These are phyloP conservation scores for Paratinospora sagittata DNA, from an alignment of 164 flowering plant species.

Conservation along the genomic window DNA sequence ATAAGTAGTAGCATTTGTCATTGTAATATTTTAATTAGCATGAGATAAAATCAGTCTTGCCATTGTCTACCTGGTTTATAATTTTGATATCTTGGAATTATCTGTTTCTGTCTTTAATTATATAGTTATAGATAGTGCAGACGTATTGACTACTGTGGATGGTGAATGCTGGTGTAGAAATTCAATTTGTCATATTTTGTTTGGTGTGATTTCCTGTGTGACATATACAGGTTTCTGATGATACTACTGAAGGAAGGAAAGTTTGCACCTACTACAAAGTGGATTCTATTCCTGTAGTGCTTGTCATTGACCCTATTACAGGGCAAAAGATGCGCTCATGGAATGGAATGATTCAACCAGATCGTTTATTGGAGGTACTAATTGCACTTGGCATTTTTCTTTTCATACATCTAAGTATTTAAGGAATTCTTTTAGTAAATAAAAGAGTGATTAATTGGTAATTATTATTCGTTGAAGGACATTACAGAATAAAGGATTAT, in stretches of 20 bases:
- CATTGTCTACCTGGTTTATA: neutral
- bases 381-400: conserved; percentile 7
- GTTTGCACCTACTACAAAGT: conserved; percentile 89
- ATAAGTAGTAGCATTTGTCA: too few species aligned
- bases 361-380: conserved; percentile 88
- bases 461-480: too few species aligned
- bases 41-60: neutral
- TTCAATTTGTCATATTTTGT: neutral
- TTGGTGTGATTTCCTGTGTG: neutral
- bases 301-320: conserved; percentile 89
- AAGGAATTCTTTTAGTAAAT: neutral
- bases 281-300: conserved; percentile 69
- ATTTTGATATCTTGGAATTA: neutral
- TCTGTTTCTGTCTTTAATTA: neutral
- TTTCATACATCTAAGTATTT: neutral
- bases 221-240: conserved; percentile 68
- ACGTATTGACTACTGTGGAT: neutral
- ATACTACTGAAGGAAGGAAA: conserved; percentile 85
- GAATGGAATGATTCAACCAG: conserved; percentile 88
- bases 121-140: neutral
- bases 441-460: too few species aligned
- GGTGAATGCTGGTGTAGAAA: neutral
- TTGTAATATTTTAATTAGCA: too few species aligned
- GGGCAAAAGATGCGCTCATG: conserved; percentile 94
- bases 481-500: too few species aligned